Percentiles rank a stretch among this genome's conserved stretches.
Evolutionary conservation across 2,329 filamentous ascomycete genomes (phyloP).

Genomic region (Chaetomium globosum): DNA sequence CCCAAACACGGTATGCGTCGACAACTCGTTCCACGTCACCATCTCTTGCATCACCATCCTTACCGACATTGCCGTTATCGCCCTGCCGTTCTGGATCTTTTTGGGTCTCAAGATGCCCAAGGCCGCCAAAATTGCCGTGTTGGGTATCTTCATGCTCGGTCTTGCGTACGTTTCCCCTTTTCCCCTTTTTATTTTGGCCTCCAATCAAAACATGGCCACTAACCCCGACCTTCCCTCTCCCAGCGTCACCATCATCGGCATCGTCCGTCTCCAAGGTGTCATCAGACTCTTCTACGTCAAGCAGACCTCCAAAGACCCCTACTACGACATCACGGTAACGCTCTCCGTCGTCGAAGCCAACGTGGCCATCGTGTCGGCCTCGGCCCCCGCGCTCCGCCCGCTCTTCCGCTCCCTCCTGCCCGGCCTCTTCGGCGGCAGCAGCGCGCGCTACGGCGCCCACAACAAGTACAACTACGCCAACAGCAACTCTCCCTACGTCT

Average conservation of each 20-base stretch:
- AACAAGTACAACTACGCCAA: conserved; percentile 24
- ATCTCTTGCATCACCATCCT: conserved; percentile 27
- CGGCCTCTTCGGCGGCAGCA: conserved; percentile 33
- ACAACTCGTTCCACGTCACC: conserved; percentile 45
- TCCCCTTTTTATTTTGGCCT: neutral
- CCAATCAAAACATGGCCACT: neutral
- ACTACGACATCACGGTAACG: conserved; percentile 42
- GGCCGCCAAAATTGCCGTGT: conserved; percentile 37
- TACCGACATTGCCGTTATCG: conserved; percentile 48
- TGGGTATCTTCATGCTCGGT: conserved; percentile 40
- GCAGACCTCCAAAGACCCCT: conserved; percentile 34
- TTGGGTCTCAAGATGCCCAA: conserved; percentile 39
- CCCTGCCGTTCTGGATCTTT: conserved; percentile 46
- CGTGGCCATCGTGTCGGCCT: conserved; percentile 47
- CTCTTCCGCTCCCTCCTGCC: conserved; percentile 41
- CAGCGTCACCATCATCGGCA: conserved; percentile 42
- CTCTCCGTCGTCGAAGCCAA: conserved; percentile 46
- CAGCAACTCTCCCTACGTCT: conserved; percentile 16
- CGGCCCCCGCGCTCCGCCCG: conserved; percentile 45
- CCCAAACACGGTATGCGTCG: conserved; percentile 39
- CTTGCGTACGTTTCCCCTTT: conserved; percentile 33
- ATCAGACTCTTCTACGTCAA: conserved; percentile 40
- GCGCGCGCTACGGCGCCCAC: conserved; percentile 25
- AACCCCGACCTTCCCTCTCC: neutral
- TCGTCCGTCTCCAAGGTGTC: conserved; percentile 41